Evolutionary conservation across 371 early-diverging fungal species (phyloP), one percentile per base, ranked within the genome.

Genomic region (Blastocladiella emersonii): DNA sequence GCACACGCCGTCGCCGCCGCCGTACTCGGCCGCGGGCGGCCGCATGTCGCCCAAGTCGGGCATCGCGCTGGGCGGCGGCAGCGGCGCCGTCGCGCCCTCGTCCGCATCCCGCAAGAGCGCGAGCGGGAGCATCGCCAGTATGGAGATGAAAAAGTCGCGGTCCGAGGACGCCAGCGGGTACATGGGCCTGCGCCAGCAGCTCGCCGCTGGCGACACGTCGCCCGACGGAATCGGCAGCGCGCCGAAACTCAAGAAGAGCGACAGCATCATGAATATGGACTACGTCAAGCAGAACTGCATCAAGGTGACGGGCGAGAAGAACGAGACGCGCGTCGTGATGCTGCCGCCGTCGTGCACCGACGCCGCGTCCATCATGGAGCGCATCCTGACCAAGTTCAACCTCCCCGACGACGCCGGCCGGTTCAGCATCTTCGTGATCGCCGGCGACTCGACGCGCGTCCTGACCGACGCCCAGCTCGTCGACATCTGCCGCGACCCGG

Each of bases 391-490:
- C 32, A 68, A 67, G 36, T 75, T 75, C 57, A 71, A 70, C 55
- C 61, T 75, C 34, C 53, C 65, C 60, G 65, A 63, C 48, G 75
- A 75, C 15, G 61, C 68, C 35, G 76, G 71, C 57, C 69, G 68
- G 57, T 75, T 75, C 61, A 64, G 67, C 57, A 66, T 75, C 36
- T 75, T 75, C 61, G 66, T 76, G 65, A 64, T 76, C 3, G 71
- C 68, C 41, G 69, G 64, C n/a, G 68, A 67, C 19, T 73, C 37
- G 21, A 43, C 59, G 5, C 62, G 71, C 48, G 82, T 83, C 60
- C 67, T 90, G 56, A 77, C 78, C 17, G 88, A 88, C 68, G 77
- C 78, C 13, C 89, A 90, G 64, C 67, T 90, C 39, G 71, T 77
- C 7, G 80, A 79, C 17, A 86, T 90, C 53, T 91, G 89, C 68